Evolutionary conservation across 1,284 basidiomycete genomes (phyloP).

Genomic region (Cronartium ribicola): DNA sequence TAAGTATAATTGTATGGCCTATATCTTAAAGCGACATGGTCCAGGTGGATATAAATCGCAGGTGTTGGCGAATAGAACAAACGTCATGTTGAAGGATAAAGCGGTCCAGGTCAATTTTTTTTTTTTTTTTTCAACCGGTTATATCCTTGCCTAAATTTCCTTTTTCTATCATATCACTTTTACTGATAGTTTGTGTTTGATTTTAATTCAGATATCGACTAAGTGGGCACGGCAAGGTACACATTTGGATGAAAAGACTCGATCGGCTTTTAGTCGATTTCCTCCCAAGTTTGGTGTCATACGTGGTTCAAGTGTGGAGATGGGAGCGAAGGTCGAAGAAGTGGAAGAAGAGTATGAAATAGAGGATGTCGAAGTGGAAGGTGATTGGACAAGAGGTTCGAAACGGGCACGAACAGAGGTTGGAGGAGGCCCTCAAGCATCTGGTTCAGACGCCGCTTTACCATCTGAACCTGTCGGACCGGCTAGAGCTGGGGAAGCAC

Average conservation of each 20-base stretch:
- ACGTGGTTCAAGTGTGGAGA: background rate
- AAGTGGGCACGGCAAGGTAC: slow-evolving; percentile 18
- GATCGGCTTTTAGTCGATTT: slow-evolving; percentile 19
- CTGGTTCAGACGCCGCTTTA: no score
- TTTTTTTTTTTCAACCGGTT: background rate
- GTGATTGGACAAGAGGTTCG: background rate
- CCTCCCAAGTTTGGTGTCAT: slow-evolving; percentile 9
- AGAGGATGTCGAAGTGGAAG: background rate
- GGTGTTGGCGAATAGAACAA: slow-evolving; percentile 20
- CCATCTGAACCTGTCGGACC: no score
- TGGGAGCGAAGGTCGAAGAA: background rate
- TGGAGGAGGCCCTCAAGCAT: background rate
- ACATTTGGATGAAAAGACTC: background rate
- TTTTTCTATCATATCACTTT: background rate
- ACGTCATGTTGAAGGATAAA: slow-evolving; percentile 38
- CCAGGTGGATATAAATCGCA: background rate
- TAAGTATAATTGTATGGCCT: slow-evolving; percentile 15
- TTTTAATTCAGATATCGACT: slow-evolving; percentile 14
- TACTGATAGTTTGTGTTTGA: background rate
- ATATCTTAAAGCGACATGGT: slow-evolving; percentile 36
- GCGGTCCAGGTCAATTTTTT: slow-evolving; percentile 22
- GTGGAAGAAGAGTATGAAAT: background rate
- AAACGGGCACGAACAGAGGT: background rate
- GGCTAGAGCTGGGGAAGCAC: no score
- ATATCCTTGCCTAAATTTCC: background rate